Evolutionary conservation across 306 rosid genomes (phyloP), one percentile per base, ranked within the genome.

Genomic region (Quercus variabilis): DNA sequence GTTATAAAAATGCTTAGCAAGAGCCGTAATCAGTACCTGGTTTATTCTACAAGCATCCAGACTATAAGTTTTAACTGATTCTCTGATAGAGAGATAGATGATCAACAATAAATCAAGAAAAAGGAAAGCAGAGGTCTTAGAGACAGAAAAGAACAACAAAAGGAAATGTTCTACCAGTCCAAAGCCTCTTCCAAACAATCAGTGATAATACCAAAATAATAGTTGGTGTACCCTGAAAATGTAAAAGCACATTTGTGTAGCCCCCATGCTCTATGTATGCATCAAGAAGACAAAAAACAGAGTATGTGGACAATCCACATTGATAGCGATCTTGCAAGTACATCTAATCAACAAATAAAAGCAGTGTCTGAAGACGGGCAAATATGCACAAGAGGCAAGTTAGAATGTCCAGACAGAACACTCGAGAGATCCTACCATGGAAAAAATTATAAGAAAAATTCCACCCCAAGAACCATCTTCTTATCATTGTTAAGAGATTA

Each of bases 131-230:
- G 35, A 82, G 67, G 38, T 20, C 28, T 41, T 31, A 49, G 79
- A 68, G 67, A 26, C 23, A 74, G 68, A 30, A 52, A 71, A 74
- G 30, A 81, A 76, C 26, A n/a, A 79, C 54, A 74, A 71, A 65
- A 60, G 43, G 14, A 38, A 67, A 83, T 77, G 54, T 71, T 65
- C 51, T 64, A 91, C 98, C 98, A 91, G 80, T 95, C 99, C 84
- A 92, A 82, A 74, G 98, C 99, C 92, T 95, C 97, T 70, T 87
- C 96, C 88, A 95, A 95, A 83, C 90, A 90, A 83, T 92, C 96
- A 1, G 82, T 74, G 80, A 90, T 92, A 75, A 92, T 89, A 54
- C 93, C 98, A 88, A 95, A 92, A 77, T 20, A 56, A 83, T 90
- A 92, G 89, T 91, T 95, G 85, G 99, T 90, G 72, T 82, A 74